phyloP scores from a whole-genome alignment of 768 basidiomycete genomes.

The Boletus coccyginus region DNA sequence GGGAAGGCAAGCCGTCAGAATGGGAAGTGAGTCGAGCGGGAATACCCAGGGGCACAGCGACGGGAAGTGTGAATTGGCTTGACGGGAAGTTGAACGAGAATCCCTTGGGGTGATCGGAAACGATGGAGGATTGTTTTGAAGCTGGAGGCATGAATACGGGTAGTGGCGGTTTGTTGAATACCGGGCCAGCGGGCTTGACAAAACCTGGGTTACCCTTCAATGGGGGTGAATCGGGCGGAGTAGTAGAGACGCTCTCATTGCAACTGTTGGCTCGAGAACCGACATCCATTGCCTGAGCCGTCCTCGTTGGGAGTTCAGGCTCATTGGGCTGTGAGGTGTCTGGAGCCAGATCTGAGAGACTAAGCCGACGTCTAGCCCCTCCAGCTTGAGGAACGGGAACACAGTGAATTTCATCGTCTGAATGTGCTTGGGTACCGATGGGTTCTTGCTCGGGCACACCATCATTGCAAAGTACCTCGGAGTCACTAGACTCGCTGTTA shows the following conservation, averaged over 20 bases:
- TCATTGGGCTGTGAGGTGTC: constrained; percentile 25
- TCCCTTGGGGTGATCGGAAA: constrained; percentile 26
- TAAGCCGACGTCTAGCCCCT: constrained; percentile 39
- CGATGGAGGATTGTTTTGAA: constrained; percentile 12
- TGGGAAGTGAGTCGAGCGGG: constrained; percentile 33
- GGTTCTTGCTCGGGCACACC: constrained; percentile 6
- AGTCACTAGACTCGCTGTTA: constrained; percentile 29
- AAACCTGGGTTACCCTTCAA: constrained; percentile 24
- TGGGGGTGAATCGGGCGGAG: constrained; percentile 58
- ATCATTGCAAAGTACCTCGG: constrained; percentile 27
- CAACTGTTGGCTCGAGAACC: neutral
- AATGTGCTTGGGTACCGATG: neutral
- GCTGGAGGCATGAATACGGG: constrained; percentile 27
- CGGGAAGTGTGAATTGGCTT: constrained; percentile 41
- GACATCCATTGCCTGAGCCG: constrained; percentile 4
- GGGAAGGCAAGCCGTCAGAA: constrained; percentile 12
- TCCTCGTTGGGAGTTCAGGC: constrained; percentile 23
- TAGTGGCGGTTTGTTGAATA: constrained; percentile 55
- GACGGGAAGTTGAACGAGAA: constrained; percentile 35
- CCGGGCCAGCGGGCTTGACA: constrained; percentile 40
- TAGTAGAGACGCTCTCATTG: constrained; percentile 48
- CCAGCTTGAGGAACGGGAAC: neutral
- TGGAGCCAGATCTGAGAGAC: constrained; percentile 60
- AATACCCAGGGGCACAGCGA: constrained; percentile 46
- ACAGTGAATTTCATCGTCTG: neutral